Evolutionary conservation across 257 asterid species (phyloP), one percentile per base, ranked within the genome.

Genomic region (Avicennia marina): DNA sequence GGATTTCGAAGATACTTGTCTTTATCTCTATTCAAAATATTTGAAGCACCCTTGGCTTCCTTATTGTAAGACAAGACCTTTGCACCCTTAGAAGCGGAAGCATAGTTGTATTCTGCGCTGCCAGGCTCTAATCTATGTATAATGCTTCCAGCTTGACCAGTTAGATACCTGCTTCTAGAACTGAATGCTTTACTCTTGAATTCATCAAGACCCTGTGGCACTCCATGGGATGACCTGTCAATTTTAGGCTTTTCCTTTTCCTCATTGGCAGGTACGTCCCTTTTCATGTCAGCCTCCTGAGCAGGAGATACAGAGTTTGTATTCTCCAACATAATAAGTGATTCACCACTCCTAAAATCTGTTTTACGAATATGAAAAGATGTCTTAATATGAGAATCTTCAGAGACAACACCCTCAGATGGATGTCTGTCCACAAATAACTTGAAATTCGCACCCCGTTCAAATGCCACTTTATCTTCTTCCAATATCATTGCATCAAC

Each of bases 1-100:
- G 99, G 99, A 52, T 93, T 93, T 40, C 99, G 77, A 41, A 93
- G 99, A 72, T 93, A 93, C 72, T 83, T 89, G 78, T 93, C 99
- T 60, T 81, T 71, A 64, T 93, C 96, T 70, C 84, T 78, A 72
- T 78, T 79, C 75, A 93, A 64, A 65, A 93, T 89, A 70, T 89
- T 93, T 32, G 96, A 78, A 62, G 96, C 97, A 56, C 99, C 99
- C 64, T 93, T 82, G 25, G 95, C 94, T 82, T 93, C 99, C 77
- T 89, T 93, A 71, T 93, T 93, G 76, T 62, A 78, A 13, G 84
- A 81, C 73, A 93, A 63, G 59, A 89, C 95, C 66, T 93, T 93
- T 36, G 99, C 97, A 58, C 99, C 99, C 73, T 86, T 86, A 11
- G 97, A 82, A 29, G 94, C 73, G 26, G 97, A 89, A 26, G 99